Evolutionary conservation across 1,139 yeast genomes (phyloP).

Genomic region (Hansenula lynferdii): DNA sequence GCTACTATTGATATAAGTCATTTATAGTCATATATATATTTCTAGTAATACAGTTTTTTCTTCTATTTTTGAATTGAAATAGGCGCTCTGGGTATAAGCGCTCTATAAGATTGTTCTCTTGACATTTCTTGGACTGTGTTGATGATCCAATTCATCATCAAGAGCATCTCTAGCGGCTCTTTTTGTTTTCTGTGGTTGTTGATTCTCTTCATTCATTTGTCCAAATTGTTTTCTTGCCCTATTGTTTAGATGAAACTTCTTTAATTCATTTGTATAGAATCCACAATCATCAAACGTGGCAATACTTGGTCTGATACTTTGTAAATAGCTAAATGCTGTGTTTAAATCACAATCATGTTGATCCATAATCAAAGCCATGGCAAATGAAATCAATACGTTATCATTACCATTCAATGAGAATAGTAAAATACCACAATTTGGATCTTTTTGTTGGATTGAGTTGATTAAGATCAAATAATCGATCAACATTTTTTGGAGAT

Average conservation of each 20-base stretch:
- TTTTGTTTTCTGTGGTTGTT: conserved; percentile 12
- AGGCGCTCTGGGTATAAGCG: neutral
- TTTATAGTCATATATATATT: too few species aligned
- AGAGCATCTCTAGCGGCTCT: conserved; percentile 19
- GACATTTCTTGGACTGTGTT: conserved; percentile 18
- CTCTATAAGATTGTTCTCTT: conserved; percentile 14
- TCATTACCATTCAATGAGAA: conserved; percentile 25
- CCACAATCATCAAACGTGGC: conserved; percentile 19
- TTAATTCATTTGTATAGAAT: conserved; percentile 17
- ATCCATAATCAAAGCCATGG: conserved; percentile 18
- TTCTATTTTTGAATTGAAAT: too few species aligned
- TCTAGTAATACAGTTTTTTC: too few species aligned
- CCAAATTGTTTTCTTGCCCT: conserved; percentile 18
- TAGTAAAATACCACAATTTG: conserved; percentile 20
- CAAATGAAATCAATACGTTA: conserved; percentile 18
- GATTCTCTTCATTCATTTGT: too few species aligned
- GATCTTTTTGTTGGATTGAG: conserved; percentile 16
- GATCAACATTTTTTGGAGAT: conserved; percentile 17
- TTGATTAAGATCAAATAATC: conserved; percentile 17
- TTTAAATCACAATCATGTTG: conserved; percentile 20
- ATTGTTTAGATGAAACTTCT: conserved; percentile 14
- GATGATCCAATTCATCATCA: conserved; percentile 20
- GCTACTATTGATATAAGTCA: too few species aligned
- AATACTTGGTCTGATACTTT: conserved; percentile 21
- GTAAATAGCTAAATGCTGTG: conserved; percentile 17